Base-by-base conservation (phyloP, 1,284 basidiomycete genomes). In the Farysia itapuensis region DNA sequence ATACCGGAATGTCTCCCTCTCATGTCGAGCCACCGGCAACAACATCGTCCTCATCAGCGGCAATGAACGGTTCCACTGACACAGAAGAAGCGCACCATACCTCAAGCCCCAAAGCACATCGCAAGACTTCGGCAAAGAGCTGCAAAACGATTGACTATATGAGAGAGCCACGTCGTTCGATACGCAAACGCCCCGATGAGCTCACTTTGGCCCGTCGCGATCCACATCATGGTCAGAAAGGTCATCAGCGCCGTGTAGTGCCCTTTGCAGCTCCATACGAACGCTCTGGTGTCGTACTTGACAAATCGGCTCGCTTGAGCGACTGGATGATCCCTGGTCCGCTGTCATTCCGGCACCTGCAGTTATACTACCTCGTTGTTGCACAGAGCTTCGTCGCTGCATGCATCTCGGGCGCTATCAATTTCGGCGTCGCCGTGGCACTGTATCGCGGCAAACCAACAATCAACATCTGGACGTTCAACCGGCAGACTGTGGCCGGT, bases 391-490 rank as follows among this genome's bases (percentile, higher is more conserved):
- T 64, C 15, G 31, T 61, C 15, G 64, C 64, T 3, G 51, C 51
- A 14, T 11, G 59, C 34, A 67, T 67, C 35, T 59, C 54, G 12
- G 72, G 64, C 9, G 58, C 64, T 2, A 69, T 72, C 64, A 74
- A 74, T 39, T 74, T 74, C 42, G 71, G 65, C 16, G 61, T 74
- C 6, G 70, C 67, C 1, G 56, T 64, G 0, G 68, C 66, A 11
- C 58, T 65, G 24, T 74, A 67, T 39, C 54, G 44, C 15, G 49
- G 42, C 14, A 35, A 52, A n/a, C 26, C 38, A 2, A 53, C 56
- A 5, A 53, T 70, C 35, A 24, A 54, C 39, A 39, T 72, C 24
- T 74, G 72, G 72, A 57, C 53, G 2, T 54, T 72, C n/a, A 25
- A 48, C 8, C 53, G 58, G 2, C 61, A 69, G 19, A 72, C 72